These are phyloP conservation scores for Ceratocystis albifundus DNA, from an alignment of 2,329 filamentous ascomycete species.

Conservation along the genomic window DNA sequence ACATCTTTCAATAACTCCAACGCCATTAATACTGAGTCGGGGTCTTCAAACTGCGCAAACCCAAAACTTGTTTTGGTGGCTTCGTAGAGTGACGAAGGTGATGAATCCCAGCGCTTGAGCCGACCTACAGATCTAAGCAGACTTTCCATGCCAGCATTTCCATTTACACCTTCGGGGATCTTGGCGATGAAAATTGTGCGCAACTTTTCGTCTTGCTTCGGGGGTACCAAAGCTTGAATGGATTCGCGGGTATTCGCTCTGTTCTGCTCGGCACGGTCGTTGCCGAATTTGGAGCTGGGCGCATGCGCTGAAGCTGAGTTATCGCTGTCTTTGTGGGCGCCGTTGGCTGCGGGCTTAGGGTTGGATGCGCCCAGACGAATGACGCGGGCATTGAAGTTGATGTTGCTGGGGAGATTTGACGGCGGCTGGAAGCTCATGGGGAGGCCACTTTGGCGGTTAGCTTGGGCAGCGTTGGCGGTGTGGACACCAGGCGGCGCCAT, in stretches of 20 bases:
- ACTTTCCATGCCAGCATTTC: slow-evolving; percentile 67
- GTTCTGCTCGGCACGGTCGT: slow-evolving; percentile 51
- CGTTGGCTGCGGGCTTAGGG: slow-evolving; percentile 44
- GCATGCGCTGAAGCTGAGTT: slow-evolving; percentile 28
- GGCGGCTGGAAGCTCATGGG: slow-evolving; percentile 79
- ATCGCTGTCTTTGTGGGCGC: slow-evolving; percentile 36
- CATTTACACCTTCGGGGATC: slow-evolving; percentile 61
- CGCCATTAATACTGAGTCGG: slow-evolving; percentile 73
- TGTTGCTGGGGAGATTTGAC: slow-evolving; percentile 74
- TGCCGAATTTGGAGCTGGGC: slow-evolving; percentile 34
- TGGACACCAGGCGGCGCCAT: slow-evolving; percentile 68
- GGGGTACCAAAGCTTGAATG: slow-evolving; percentile 63
- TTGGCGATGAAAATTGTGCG: slow-evolving; percentile 83
- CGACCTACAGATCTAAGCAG: slow-evolving; percentile 67
- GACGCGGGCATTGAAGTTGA: slow-evolving; percentile 95
- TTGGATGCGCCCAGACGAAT: slow-evolving; percentile 79
- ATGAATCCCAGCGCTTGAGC: slow-evolving; percentile 75
- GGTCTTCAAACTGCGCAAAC: slow-evolving; percentile 90
- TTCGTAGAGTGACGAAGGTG: slow-evolving; percentile 47
- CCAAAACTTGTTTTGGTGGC: slow-evolving; percentile 79
- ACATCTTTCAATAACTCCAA: slow-evolving; percentile 75
- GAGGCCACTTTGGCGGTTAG: slow-evolving; percentile 68
- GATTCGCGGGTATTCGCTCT: slow-evolving; percentile 55
- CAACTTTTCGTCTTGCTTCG: slow-evolving; percentile 79
- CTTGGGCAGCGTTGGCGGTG: slow-evolving; percentile 59